A percentile compares a stretch with the other conserved stretches of the same genome.
phyloP scores from a whole-genome alignment of 306 rosid species.

The Hylodesmum podocarpum region DNA sequence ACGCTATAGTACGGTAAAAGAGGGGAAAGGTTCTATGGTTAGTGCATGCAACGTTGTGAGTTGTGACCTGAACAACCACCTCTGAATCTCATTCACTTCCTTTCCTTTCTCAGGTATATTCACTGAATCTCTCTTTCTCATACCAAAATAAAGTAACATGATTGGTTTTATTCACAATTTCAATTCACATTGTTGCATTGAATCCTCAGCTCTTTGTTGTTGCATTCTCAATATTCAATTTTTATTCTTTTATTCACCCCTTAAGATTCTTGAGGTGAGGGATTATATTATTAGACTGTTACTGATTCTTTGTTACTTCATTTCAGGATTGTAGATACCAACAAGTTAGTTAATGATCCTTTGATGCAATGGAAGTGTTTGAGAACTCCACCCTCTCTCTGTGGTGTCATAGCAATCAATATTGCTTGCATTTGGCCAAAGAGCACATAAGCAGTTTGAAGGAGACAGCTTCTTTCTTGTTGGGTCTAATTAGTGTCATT shows the following conservation, averaged over 20 bases:
- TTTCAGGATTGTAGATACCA: slow-evolving; percentile 12
- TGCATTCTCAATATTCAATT: background rate
- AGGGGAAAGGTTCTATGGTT: too few species aligned
- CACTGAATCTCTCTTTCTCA: too few species aligned
- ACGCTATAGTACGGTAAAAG: too few species aligned
- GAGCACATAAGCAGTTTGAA: slow-evolving; percentile 36
- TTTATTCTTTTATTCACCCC: background rate
- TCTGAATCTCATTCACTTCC: too few species aligned
- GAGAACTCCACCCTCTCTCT: slow-evolving; percentile 27
- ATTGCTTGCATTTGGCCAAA: slow-evolving; percentile 51
- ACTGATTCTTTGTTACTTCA: background rate
- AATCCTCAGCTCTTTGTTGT: background rate
- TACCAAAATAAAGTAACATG: too few species aligned
- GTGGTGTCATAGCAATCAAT: slow-evolving; percentile 39
- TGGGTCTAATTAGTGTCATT: slow-evolving; percentile 65
- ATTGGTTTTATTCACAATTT: background rate
- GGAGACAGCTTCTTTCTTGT: slow-evolving; percentile 56
- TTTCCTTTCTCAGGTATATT: too few species aligned
- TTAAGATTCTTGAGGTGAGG: slow-evolving; percentile 19
- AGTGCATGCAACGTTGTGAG: too few species aligned
- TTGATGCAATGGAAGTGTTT: slow-evolving; percentile 36
- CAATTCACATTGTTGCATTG: background rate
- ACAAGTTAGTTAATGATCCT: too few species aligned
- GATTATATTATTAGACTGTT: background rate
- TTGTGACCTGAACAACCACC: too few species aligned